phyloP scores from a whole-genome alignment of 345 rosid species.

The Carallia pectinifolia region DNA sequence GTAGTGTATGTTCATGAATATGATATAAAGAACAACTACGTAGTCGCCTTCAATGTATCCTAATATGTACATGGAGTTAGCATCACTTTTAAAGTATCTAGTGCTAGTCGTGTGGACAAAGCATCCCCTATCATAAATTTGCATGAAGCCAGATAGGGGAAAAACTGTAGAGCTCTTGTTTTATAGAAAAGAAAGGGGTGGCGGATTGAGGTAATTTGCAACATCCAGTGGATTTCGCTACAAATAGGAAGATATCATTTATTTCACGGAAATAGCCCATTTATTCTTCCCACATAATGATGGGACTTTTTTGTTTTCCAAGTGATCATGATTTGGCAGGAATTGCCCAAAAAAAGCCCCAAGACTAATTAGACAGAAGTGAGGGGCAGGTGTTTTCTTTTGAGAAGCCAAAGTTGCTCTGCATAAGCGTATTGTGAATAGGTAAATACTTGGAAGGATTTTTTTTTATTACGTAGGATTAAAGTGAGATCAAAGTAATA shows the following conservation, averaged over 20 bases:
- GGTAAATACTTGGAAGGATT: too few relatives aligned
- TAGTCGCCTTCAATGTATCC: conserved; percentile 14
- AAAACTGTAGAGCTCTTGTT: conserved; percentile 10
- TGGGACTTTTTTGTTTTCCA: conserved; percentile 33
- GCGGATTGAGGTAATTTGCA: conserved; percentile 11
- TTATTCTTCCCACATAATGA: conserved; percentile 39
- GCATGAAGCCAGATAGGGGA: conserved; percentile 6
- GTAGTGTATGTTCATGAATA: conserved; percentile 5
- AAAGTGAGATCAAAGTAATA: too few relatives aligned
- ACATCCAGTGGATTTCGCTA: conserved; percentile 22
- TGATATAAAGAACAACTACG: conserved; percentile 16
- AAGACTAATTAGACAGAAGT: conserved; percentile 7
- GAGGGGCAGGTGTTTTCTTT: conserved; percentile 15
- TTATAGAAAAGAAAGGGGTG: conserved; percentile 4
- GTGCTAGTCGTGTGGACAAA: conserved; percentile 24
- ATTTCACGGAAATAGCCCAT: conserved; percentile 17
- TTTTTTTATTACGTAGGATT: too few relatives aligned
- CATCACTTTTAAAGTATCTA: conserved; percentile 3
- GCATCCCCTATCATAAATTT: conserved; percentile 11
- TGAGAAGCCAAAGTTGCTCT: conserved; percentile 11
- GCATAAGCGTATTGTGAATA: not conserved
- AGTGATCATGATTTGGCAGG: conserved; percentile 42
- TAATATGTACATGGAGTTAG: not conserved
- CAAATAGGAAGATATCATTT: conserved; percentile 17
- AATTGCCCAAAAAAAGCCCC: conserved; percentile 28